Conservation (phyloP, 2,329 filamentous ascomycete species). For the Parastagonospora nodorum region DNA sequence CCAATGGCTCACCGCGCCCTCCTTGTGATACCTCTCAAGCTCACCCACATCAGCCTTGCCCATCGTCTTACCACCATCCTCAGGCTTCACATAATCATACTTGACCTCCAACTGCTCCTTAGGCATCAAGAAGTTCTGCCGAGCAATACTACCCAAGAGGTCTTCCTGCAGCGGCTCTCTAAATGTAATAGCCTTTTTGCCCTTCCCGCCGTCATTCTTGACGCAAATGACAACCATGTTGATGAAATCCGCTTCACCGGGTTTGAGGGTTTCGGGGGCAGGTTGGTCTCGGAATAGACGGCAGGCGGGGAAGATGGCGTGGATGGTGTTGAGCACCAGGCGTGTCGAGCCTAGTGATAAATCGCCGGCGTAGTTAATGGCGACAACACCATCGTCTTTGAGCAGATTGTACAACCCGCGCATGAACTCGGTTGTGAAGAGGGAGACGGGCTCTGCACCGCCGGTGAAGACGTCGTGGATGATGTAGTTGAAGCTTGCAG, state of each 20-base stretch:
- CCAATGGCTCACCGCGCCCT: conserved; percentile 87
- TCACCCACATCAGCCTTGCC: conserved; percentile 66
- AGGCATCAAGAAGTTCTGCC: conserved; percentile 73
- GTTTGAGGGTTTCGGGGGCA: conserved; percentile 50
- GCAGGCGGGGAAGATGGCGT: conserved; percentile 82
- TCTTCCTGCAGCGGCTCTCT: conserved; percentile 68
- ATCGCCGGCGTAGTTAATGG: conserved; percentile 96
- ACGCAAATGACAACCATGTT: conserved; percentile 97
- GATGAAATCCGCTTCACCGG: conserved; percentile 69
- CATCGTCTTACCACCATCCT: conserved; percentile 59
- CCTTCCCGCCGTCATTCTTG: conserved; percentile 56
- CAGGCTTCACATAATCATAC: conserved; percentile 34
- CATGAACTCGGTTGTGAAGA: conserved; percentile 89
- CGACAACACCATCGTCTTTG: conserved; percentile 78
- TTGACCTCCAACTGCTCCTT: conserved; percentile 67
- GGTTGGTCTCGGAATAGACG: conserved; percentile 84
- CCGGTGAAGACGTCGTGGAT: conserved; percentile 98
- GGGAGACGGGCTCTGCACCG: conserved; percentile 83
- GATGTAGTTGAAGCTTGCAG: conserved; percentile 79
- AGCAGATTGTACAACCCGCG: conserved; percentile 71
- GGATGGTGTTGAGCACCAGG: conserved; percentile 82
- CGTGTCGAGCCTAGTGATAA: conserved; percentile 75
- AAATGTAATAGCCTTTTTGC: conserved; percentile 63
- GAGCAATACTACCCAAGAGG: conserved; percentile 71
- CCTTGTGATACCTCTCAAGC: conserved; percentile 72